These are phyloP conservation scores for Populus hybrid DNA, from an alignment of 441 rosid species.

Conservation along the genomic window DNA sequence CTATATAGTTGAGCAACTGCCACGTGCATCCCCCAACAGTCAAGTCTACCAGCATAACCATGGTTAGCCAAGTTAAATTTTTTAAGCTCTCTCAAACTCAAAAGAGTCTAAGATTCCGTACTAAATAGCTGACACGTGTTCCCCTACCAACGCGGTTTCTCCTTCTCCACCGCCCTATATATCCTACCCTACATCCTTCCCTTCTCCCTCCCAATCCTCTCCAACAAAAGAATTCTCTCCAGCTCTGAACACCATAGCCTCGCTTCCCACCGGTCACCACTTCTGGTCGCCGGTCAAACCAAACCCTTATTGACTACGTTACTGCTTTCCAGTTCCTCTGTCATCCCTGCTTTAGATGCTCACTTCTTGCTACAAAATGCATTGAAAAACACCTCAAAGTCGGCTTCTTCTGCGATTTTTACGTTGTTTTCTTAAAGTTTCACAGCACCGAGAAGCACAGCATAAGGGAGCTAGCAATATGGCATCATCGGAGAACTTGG, in stretches of 20 bases:
- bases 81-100: background rate
- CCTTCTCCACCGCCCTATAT: slow-evolving; percentile 54
- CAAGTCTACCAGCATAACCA: slow-evolving; percentile 11
- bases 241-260: background rate
- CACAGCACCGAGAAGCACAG: background rate
- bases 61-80: slow-evolving; percentile 3
- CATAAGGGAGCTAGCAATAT: slow-evolving; percentile 16
- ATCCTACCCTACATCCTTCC: background rate
- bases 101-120: slow-evolving; percentile 21
- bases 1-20: background rate
- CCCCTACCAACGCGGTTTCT: slow-evolving; percentile 62
- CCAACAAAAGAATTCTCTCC: background rate
- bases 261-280: background rate
- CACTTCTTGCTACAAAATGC: background rate
- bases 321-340: background rate
- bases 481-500: slow-evolving; percentile 64
- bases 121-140: slow-evolving; percentile 62
- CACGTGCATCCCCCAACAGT: background rate
- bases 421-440: background rate
- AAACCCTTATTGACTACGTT: background rate
- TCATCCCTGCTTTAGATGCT: background rate
- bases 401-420: background rate
- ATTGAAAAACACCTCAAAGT: background rate
- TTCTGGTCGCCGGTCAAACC: background rate
- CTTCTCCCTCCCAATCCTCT: background rate